These are phyloP conservation scores for Tuctoria greenei DNA, from an alignment of 176 grass and related monocot genomes.

Conservation along the genomic window DNA sequence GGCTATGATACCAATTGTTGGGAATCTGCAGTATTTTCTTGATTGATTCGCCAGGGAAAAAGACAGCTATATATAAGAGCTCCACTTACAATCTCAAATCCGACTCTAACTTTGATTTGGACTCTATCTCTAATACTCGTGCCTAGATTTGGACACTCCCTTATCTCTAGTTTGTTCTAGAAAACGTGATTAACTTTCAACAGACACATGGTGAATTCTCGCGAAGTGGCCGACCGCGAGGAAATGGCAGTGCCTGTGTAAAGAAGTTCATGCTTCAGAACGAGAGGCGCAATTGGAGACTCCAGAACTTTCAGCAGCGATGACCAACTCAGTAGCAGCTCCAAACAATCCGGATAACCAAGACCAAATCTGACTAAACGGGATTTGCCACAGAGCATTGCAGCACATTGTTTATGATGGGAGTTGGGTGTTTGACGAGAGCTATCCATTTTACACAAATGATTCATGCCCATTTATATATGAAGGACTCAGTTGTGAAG, in stretches of 20 bases:
- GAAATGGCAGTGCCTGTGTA: constrained; percentile 27
- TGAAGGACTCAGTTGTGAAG: constrained; percentile 79
- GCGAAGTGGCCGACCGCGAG: constrained; percentile 4
- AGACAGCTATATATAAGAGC: no score
- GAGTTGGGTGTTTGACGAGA: constrained; percentile 87
- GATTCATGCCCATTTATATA: constrained; percentile 84
- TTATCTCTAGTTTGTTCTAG: no score
- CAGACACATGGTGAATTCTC: constrained; percentile 1
- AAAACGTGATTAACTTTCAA: no score
- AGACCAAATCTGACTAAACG: constrained; percentile 15
- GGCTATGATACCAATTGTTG: no score
- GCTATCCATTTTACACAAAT: constrained; percentile 71
- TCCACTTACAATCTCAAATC: no score
- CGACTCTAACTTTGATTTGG: no score
- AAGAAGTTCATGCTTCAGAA: constrained; percentile 30
- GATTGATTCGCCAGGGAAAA: no score
- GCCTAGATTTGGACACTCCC: no score
- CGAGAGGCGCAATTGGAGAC: background rate
- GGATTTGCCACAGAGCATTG: constrained; percentile 6
- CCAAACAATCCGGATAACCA: constrained; percentile 9
- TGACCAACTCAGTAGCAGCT: constrained; percentile 14
- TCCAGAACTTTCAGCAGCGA: constrained; percentile 16
- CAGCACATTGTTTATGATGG: constrained; percentile 65
- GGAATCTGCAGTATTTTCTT: no score
- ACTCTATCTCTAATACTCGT: no score